Evolutionary conservation across 2,329 filamentous ascomycete genomes (phyloP).

Genomic region (Fusarium keratoplasticum): DNA sequence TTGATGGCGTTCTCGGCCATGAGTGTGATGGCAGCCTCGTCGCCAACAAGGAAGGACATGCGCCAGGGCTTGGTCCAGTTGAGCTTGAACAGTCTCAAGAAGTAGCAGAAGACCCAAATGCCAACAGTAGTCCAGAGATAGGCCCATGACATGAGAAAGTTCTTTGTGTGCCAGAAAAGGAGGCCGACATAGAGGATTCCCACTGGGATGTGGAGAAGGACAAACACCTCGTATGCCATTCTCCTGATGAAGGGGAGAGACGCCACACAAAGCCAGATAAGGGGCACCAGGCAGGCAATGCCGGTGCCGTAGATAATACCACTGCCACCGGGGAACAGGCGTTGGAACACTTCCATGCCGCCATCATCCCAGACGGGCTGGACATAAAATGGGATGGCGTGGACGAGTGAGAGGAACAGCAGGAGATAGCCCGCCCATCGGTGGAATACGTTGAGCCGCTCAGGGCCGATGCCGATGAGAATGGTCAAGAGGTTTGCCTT

Average conservation of each 20-base stretch:
- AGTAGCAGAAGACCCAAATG: slow-evolving; percentile 82
- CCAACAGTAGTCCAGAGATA: slow-evolving; percentile 86
- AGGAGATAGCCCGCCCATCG: slow-evolving; percentile 92
- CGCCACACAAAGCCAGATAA: slow-evolving; percentile 85
- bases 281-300: slow-evolving; percentile 81
- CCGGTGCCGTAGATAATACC: slow-evolving; percentile 88
- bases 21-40: slow-evolving; percentile 89
- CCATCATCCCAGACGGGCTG: slow-evolving; percentile 87
- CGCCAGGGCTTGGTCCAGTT: slow-evolving; percentile 90
- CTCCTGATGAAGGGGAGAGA: slow-evolving; percentile 84
- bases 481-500: slow-evolving; percentile 89
- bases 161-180: slow-evolving; percentile 96
- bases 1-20: slow-evolving; percentile 96
- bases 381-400: slow-evolving; percentile 90
- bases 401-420: slow-evolving; percentile 83
- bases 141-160: slow-evolving; percentile 89
- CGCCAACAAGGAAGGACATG: slow-evolving; percentile 85
- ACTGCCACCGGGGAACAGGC: slow-evolving; percentile 73
- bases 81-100: slow-evolving; percentile 81
- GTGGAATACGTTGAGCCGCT: slow-evolving; percentile 92
- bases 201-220: slow-evolving; percentile 83
- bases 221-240: slow-evolving; percentile 87
- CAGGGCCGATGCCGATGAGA: slow-evolving; percentile 90
- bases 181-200: slow-evolving; percentile 84
- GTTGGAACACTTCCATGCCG: slow-evolving; percentile 76